Evolutionary conservation across 306 rosid species (phyloP).

Genomic region (Macrotyloma uniflorum): DNA sequence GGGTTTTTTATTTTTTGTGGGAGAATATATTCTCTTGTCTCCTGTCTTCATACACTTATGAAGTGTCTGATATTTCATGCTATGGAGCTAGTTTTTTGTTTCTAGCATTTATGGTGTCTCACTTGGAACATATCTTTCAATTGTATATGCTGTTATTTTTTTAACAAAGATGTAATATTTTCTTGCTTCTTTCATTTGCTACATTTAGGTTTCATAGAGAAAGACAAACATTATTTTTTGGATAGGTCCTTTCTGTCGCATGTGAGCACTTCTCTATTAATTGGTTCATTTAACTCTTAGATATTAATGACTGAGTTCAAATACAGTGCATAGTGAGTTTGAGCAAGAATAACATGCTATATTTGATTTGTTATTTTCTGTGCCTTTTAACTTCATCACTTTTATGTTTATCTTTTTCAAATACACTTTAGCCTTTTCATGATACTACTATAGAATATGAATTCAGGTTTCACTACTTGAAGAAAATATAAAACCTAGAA

Average conservation of each 20-base stretch:
- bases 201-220: not conserved
- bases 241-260: not conserved
- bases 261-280: not conserved
- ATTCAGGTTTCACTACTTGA: constrained; percentile 86
- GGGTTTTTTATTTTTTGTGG: not conserved
- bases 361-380: constrained; percentile 31
- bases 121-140: not conserved
- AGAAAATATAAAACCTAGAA: constrained; percentile 82
- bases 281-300: constrained; percentile 7
- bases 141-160: not conserved
- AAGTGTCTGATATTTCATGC: not conserved
- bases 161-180: not conserved
- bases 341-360: not conserved
- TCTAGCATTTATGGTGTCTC: not conserved
- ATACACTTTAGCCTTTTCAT: constrained; percentile 32
- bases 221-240: not conserved
- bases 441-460: constrained; percentile 24
- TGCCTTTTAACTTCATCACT: not conserved
- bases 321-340: constrained; percentile 3
- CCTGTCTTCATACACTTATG: not conserved
- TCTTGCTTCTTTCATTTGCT: constrained; percentile 2
- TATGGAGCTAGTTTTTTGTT: not conserved
- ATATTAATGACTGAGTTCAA: not conserved
- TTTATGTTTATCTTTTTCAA: constrained; percentile 11
- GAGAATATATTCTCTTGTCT: not conserved